Conservation (phyloP, 164 flowering plant genomes). For the Chloranthus sessilifolius region DNA sequence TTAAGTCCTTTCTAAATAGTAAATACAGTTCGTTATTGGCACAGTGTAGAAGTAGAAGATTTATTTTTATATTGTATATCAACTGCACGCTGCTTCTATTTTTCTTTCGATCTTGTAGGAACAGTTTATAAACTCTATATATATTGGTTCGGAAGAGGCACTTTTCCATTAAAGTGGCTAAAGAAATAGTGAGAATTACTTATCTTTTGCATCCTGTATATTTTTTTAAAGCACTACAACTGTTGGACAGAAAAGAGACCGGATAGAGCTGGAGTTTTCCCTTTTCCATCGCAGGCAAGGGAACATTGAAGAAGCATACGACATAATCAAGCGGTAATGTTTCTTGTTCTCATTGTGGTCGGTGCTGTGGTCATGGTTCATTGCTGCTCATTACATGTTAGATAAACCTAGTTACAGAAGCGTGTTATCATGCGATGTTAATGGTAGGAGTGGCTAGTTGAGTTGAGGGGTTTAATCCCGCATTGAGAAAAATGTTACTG, state of each 20-base stretch:
- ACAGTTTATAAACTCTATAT: background rate
- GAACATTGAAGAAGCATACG: conserved; percentile 35
- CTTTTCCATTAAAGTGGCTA: no score
- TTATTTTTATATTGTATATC: no score
- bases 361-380: no score
- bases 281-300: conserved; percentile 38
- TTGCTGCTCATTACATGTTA: background rate
- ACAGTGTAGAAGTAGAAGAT: no score
- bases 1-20: no score
- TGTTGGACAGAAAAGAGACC: conserved; percentile 36
- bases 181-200: no score
- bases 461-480: background rate
- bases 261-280: conserved; percentile 43
- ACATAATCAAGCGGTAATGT: conserved; percentile 40
- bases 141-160: background rate
- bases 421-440: background rate
- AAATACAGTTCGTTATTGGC: no score
- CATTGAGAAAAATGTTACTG: background rate
- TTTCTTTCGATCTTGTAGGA: background rate
- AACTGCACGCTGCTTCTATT: background rate
- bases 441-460: background rate
- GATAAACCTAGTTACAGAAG: background rate
- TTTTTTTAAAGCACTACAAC: background rate
- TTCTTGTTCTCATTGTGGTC: conserved; percentile 3
- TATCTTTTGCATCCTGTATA: background rate